phyloP scores from a whole-genome alignment of 179 eudicot genomes.

The Spinacia oleracea region DNA sequence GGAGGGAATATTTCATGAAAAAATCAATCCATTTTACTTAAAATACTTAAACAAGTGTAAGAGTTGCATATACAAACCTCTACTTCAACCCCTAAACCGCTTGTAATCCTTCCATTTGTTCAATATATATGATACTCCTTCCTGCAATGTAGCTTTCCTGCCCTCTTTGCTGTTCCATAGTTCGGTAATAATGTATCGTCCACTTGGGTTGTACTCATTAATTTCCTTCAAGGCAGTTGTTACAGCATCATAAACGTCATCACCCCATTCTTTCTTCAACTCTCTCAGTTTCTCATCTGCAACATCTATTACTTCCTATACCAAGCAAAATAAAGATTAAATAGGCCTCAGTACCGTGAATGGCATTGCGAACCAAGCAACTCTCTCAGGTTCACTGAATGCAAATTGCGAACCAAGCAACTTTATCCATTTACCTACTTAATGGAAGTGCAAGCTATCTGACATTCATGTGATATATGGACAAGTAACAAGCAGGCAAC shows the following conservation, averaged over 20 bases:
- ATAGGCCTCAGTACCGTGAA: background rate
- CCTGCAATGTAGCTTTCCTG: constrained; percentile 50
- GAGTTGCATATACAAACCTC: constrained; percentile 22
- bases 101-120: constrained; percentile 44
- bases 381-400: no score
- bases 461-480: background rate
- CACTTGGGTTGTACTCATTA: constrained; percentile 58
- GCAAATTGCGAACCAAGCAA: background rate
- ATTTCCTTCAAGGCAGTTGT: constrained; percentile 47
- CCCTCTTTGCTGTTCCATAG: constrained; percentile 48
- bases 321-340: constrained; percentile 12
- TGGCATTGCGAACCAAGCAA: background rate
- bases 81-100: constrained; percentile 30
- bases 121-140: constrained; percentile 49
- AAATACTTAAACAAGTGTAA: background rate
- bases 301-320: constrained; percentile 45
- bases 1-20: background rate
- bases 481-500: background rate
- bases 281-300: constrained; percentile 42
- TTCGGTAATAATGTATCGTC: constrained; percentile 50
- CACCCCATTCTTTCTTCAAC: constrained; percentile 48
- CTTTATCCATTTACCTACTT: background rate
- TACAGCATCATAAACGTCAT: constrained; percentile 43
- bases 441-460: background rate
- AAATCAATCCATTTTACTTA: no score